Conservation (phyloP, 176 grass and related monocot genomes). For the Oryza australiensis region DNA sequence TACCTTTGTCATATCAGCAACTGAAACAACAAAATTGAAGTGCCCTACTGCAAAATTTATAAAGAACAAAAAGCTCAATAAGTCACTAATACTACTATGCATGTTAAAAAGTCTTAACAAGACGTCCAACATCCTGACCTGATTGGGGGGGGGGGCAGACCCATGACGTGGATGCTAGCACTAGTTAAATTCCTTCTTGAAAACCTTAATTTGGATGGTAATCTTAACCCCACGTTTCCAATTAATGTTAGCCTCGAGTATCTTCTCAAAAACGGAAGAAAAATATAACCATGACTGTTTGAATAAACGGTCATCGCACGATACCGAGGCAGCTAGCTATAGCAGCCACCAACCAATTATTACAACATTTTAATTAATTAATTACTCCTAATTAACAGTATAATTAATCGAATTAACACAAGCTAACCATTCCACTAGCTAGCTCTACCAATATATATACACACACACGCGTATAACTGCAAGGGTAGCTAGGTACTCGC, state of each 20-base stretch:
- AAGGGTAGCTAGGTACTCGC: background rate
- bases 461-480: background rate
- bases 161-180: no score
- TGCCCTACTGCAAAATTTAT: no score
- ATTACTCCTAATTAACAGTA: background rate
- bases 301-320: background rate
- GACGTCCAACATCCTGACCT: no score
- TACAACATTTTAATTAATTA: background rate
- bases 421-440: background rate
- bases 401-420: background rate
- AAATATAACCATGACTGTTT: no score
- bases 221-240: background rate
- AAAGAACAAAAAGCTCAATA: no score
- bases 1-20: no score
- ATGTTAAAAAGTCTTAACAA: no score
- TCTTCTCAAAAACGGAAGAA: background rate
- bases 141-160: no score
- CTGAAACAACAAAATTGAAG: no score
- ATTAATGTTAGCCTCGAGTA: background rate
- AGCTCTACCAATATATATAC: background rate
- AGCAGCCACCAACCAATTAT: background rate
- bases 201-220: background rate
- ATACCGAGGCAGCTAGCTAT: background rate
- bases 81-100: no score
- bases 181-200: background rate